phyloP scores from a whole-genome alignment of 345 rosid genomes.

The Anastatica hierochuntica region DNA sequence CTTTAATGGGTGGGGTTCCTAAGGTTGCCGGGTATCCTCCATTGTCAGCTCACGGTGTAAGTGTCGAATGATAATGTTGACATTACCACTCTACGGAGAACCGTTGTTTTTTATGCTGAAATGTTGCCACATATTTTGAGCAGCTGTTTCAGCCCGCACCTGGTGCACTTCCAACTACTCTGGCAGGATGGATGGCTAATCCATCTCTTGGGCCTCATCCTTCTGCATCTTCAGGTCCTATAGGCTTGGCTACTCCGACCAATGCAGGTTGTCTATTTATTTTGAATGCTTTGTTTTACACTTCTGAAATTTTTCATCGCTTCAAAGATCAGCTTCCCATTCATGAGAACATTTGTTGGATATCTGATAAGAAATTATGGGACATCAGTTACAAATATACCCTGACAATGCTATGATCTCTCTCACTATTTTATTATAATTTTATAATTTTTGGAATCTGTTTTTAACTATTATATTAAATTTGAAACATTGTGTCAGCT shows the following conservation, averaged over 20 bases:
- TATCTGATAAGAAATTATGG: background rate
- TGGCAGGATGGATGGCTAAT: conserved; percentile 82
- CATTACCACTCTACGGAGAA: background rate
- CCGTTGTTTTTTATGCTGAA: conserved; percentile 1
- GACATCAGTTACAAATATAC: background rate
- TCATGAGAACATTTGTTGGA: background rate
- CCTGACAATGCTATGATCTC: background rate
- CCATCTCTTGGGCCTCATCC: conserved; percentile 59
- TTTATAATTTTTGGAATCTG: background rate
- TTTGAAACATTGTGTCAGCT: conserved; percentile 23
- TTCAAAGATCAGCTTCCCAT: background rate
- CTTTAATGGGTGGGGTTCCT: conserved; percentile 45
- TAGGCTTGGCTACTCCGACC: conserved; percentile 48
- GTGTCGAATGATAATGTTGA: conserved; percentile 17
- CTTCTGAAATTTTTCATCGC: background rate
- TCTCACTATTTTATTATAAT: background rate
- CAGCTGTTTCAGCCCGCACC: conserved; percentile 73
- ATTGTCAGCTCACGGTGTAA: conserved; percentile 59
- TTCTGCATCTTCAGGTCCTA: conserved; percentile 61
- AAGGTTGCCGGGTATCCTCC: conserved; percentile 16
- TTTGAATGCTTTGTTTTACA: conserved; percentile 1
- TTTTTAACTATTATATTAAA: background rate
- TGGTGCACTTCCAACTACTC: conserved; percentile 52
- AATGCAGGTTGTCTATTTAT: conserved; percentile 44
- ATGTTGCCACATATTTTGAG: conserved; percentile 1